Base-by-base conservation (phyloP, 2,329 filamentous ascomycete genomes). In the Penicillium sp. region DNA sequence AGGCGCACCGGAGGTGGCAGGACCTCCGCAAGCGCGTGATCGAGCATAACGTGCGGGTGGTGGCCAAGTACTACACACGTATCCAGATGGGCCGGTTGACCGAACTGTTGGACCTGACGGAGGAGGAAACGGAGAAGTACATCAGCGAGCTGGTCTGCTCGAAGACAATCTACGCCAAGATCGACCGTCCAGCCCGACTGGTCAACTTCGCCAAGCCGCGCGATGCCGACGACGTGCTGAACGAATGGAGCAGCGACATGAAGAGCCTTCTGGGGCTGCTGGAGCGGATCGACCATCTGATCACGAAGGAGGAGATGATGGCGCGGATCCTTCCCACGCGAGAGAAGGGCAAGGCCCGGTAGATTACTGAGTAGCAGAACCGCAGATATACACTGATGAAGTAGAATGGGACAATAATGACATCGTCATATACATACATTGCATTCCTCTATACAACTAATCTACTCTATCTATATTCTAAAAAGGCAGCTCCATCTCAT, bases 231-330 rank as follows among this genome's bases (percentile, higher is more conserved):
- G 93, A 98, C 70, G 83, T 96, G 46, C 75, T 98, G 64, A 98
- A 98, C 66, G 93, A 98, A 73, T 98, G 93, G 93, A 95, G 89
- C 69, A 85, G 87, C 64, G 95, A 96, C 71, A 97, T 95, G 88
- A 95, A 93, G 84, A 90, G 84, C 65, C 72, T 95, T 62, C 73
- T 95, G 57, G 88, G 88, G 10, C 73, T 91, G 48, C 67, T 95
- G 65, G 89, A 95, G 77, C 80, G 89, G 56, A 94, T 98, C 54
- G 93, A 98, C 67, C 93, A 98, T 70, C 77, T 98, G 63, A 98
- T 98, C 65, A 98, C 94, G 48, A 97, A 97, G 78, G 93, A 98
- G 74, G 93, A 98, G 78, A 98, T 98, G 93, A 98, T 98, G 93
- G 93, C 93, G 35, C 81, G 90, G 52, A 97, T 98, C 63, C 85